These are phyloP conservation scores for Candida bentonensis DNA, from an alignment of 805 yeast genomes.

Conservation along the genomic window DNA sequence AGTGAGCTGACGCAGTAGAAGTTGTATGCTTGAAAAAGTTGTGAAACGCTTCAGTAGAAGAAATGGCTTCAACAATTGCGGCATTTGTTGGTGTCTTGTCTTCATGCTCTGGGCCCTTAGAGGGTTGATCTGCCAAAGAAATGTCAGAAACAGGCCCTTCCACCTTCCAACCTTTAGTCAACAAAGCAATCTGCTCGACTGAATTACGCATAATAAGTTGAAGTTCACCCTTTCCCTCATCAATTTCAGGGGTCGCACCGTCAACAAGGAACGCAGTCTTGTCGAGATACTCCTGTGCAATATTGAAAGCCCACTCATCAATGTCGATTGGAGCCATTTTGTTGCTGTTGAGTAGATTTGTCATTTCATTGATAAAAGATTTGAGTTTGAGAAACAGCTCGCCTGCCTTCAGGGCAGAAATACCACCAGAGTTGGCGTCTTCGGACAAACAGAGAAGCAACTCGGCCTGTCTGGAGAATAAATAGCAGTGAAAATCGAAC, in stretches of 20 bases:
- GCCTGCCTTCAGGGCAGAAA: slow-evolving; percentile 10
- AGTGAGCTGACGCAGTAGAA: slow-evolving; percentile 38
- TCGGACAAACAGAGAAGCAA: slow-evolving; percentile 19
- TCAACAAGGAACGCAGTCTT: slow-evolving; percentile 16
- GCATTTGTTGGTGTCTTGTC: slow-evolving; percentile 7
- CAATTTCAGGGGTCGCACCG: slow-evolving; percentile 20
- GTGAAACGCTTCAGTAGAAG: slow-evolving; percentile 24
- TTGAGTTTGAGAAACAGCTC: slow-evolving; percentile 21
- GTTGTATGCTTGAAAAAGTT: slow-evolving; percentile 39
- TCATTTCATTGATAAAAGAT: slow-evolving; percentile 29
- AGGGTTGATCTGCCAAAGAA: slow-evolving; percentile 6
- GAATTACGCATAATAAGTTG: slow-evolving; percentile 27
- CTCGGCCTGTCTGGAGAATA: slow-evolving; percentile 22
- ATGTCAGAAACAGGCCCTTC: slow-evolving; percentile 20
- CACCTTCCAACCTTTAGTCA: slow-evolving; percentile 15
- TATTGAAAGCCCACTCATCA: slow-evolving; percentile 23
- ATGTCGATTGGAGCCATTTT: slow-evolving; percentile 11
- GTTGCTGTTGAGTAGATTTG: slow-evolving; percentile 13
- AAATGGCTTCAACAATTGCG: slow-evolving; percentile 17
- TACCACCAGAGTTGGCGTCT: slow-evolving; percentile 12
- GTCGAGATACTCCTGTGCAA: slow-evolving; percentile 30
- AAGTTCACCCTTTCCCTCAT: slow-evolving; percentile 29
- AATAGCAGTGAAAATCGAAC: slow-evolving; percentile 26
- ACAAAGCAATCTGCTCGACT: slow-evolving; percentile 17
- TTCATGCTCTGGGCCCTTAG: slow-evolving; percentile 3